Evolutionary conservation across 306 rosid species (phyloP), one percentile per base, ranked within the genome.

Genomic region (Cucurbita moschata): DNA sequence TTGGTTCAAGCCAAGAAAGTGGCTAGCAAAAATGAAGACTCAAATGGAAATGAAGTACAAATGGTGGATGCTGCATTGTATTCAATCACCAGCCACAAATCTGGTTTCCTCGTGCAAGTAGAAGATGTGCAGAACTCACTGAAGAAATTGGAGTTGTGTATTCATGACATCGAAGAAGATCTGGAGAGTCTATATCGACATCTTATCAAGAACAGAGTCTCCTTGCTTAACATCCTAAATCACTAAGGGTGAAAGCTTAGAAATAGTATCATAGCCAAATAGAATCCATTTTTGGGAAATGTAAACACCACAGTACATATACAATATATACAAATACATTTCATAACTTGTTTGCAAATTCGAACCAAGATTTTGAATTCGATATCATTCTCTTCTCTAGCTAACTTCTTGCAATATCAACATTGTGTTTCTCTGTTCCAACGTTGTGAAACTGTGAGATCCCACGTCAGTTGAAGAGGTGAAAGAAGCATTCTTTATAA

Each of bases 151-250:
- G 80, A 77, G 35, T 46, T 63, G 10, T 54, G 81, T 66, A 69
- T 80, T 75, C 73, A 21, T n/a, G 84, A 77, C 10, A 55, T 80
- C 1, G 80, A 80, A 49, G 77, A 59, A 50, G 75, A 55, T n/a
- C 55, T 80, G 0, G 78, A 80, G 37, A 9, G 23, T 61, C 49
- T 77, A 13, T 70, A 61, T 46, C 62, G 83, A 54, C 60, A 52
- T 53, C 58, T 83, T 49, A 77, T 79, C 10, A 79, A 77, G 69
- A 77, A 39, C 8, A 83, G 83, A 77, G 81, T 79, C 49, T 77
- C 79, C 0, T 51, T 77, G 50, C 86, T 82, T 51, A 79, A 79
- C 75, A 72, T 79, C 59, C 55, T 76, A 40, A 76, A 42, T 76
- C 39, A 76, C 61, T 76, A 67, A 54, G 35, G 26, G 18, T 30